phyloP scores from a whole-genome alignment of 495 filamentous ascomycete genomes.

The Glonium stellatum region DNA sequence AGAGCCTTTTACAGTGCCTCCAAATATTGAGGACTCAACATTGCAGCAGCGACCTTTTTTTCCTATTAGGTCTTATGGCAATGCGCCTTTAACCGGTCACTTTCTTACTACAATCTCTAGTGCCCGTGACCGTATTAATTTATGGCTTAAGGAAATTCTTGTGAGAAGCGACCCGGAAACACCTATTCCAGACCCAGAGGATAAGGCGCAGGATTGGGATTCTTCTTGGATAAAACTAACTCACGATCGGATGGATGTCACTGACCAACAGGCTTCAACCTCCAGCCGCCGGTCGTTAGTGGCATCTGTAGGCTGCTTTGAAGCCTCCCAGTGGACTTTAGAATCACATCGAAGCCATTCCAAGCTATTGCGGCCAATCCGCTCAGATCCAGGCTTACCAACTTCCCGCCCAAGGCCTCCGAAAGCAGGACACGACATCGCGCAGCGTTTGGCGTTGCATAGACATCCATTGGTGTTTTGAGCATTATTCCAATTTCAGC shows the following conservation, averaged over 20 bases:
- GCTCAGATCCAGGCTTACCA: neutral
- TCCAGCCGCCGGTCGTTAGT: neutral
- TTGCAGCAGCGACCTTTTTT: neutral
- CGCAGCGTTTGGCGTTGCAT: neutral
- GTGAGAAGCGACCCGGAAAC: neutral
- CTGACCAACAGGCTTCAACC: neutral
- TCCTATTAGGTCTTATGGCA: neutral
- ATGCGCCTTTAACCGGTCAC: neutral
- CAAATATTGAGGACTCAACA: neutral
- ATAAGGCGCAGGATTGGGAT: neutral
- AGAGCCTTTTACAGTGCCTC: neutral
- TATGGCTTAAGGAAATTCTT: conserved; percentile 5
- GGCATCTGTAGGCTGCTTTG: neutral
- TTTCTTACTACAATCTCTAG: neutral
- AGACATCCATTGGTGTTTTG: neutral
- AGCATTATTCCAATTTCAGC: neutral
- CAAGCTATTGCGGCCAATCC: neutral
- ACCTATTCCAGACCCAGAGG: no score
- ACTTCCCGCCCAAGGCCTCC: neutral
- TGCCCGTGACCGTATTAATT: conserved; percentile 3
- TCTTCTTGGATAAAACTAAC: neutral
- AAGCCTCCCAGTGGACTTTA: no score
- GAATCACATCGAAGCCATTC: no score
- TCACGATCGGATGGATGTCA: no score
- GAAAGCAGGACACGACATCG: neutral